These are phyloP conservation scores for Melanogaster broomeanus DNA, from an alignment of 768 basidiomycete genomes.

Conservation along the genomic window DNA sequence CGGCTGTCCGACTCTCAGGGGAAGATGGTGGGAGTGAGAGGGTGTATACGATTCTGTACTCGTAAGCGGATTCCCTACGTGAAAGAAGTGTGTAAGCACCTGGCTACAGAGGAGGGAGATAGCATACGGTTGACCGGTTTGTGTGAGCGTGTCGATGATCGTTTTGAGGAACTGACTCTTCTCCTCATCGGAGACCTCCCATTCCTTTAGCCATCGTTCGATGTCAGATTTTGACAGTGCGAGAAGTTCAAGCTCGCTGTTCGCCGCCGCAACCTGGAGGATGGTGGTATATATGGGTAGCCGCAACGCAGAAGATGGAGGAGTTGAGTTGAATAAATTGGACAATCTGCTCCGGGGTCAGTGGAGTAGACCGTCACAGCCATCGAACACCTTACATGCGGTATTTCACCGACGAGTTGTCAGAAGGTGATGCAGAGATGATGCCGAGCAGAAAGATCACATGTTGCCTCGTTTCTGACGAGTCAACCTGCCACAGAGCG, in stretches of 20 bases:
- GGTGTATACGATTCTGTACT: slow-evolving; percentile 64
- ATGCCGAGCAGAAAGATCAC: slow-evolving; percentile 51
- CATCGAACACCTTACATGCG: slow-evolving; percentile 53
- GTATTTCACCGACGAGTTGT: slow-evolving; percentile 64
- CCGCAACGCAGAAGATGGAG: slow-evolving; percentile 65
- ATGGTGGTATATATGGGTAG: slow-evolving; percentile 62
- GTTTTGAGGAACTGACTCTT: slow-evolving; percentile 67
- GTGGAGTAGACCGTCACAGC: not conserved
- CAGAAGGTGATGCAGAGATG: slow-evolving; percentile 55
- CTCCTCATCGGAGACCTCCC: slow-evolving; percentile 63
- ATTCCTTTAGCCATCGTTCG: slow-evolving; percentile 79
- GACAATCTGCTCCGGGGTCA: slow-evolving; percentile 53
- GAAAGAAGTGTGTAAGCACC: not conserved
- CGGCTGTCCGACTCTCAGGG: slow-evolving; percentile 50
- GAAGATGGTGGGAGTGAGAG: slow-evolving; percentile 60
- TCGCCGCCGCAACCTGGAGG: slow-evolving; percentile 56
- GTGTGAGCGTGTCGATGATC: slow-evolving; percentile 59
- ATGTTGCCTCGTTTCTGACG: slow-evolving; percentile 55
- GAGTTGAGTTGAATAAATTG: slow-evolving; percentile 78
- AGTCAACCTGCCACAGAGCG: slow-evolving; percentile 54
- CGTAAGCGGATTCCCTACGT: slow-evolving; percentile 58
- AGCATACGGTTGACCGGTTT: slow-evolving; percentile 60
- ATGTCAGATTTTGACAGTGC: slow-evolving; percentile 60
- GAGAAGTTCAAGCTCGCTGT: slow-evolving; percentile 64
- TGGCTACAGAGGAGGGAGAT: not conserved